Base-by-base conservation (phyloP, 2,329 filamentous ascomycete species). In the Aspergillus fumigatus region DNA sequence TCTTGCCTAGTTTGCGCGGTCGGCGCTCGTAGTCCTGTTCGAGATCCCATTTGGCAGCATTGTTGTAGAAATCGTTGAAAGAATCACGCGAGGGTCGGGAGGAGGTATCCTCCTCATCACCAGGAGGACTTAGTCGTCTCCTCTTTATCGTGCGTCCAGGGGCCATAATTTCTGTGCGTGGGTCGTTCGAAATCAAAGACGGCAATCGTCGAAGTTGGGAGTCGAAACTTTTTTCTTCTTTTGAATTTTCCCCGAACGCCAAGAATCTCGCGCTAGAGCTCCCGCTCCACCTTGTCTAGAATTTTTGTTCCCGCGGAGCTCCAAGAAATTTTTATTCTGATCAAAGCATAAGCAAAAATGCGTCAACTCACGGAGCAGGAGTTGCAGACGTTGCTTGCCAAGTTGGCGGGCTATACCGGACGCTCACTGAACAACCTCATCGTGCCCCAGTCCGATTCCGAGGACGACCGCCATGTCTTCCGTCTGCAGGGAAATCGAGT, bases 341-440 rank as follows among this genome's bases (percentile, higher is more conserved):
- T 48, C 40, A 51, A 11, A 40, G 27, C 45, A 47, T 27, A 47
- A 54, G 6, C 47, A 41, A 56, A 51, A 48, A 95, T 96, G 90
- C 85, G 91, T 55, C 84, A 88, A 52, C 84, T 96, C 64, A 94
- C 91, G 55, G 91, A 87, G 60, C 51, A 73, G 54, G 79, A 81
- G 62, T 79, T 77, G 9, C 71, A 89, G 73, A 89, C 88, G 1
- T 85, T 97, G 67, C 95, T 97, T 76, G 84, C 88, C 66, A 96
- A 97, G 80, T 85, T 99, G 43, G 94, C 94, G 57, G 90, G 92
- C 75, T 99, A 97, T 80, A 94, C 90, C 25, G 92, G 92, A 64
- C 85, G 84, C 67, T 92, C 89, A 19, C 83, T 97, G 65, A 93
- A 92, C 75, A 87, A 91, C 75, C 84, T 97, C 64, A 91, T 93